phyloP scores from a whole-genome alignment of 1,139 yeast genomes.

The Candida tetrigidarum region DNA sequence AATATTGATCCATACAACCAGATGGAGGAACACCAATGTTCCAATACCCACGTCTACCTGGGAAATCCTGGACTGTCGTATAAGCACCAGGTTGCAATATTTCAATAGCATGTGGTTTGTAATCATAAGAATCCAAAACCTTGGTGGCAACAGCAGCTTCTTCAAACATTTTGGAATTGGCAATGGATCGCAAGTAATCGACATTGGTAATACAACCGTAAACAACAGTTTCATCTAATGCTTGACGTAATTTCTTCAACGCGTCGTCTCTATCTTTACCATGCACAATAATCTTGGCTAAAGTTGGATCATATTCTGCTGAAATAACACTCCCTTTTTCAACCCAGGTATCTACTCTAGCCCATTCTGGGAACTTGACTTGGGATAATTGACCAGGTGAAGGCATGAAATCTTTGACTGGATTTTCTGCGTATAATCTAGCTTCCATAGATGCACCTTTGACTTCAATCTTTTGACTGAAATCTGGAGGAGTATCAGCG shows the following conservation, averaged over 20 bases:
- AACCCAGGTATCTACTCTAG: slow-evolving; percentile 95
- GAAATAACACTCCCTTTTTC: slow-evolving; percentile 86
- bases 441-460: slow-evolving; percentile 97
- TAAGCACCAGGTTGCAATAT: slow-evolving; percentile 87
- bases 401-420: slow-evolving; percentile 92
- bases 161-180: slow-evolving; percentile 81
- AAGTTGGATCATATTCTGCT: slow-evolving; percentile 95
- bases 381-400: slow-evolving; percentile 94
- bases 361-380: slow-evolving; percentile 84
- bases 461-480: slow-evolving; percentile 57
- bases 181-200: slow-evolving; percentile 87
- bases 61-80: slow-evolving; percentile 95
- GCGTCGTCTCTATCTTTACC: slow-evolving; percentile 91
- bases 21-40: slow-evolving; percentile 95
- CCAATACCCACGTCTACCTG: slow-evolving; percentile 93
- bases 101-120: slow-evolving; percentile 84
- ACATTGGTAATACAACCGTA: slow-evolving; percentile 89
- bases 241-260: slow-evolving; percentile 71
- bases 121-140: slow-evolving; percentile 80
- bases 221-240: slow-evolving; percentile 83
- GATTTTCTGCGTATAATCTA: slow-evolving; percentile 94
- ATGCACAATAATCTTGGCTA: slow-evolving; percentile 94
- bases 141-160: slow-evolving; percentile 85
- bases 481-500: slow-evolving; percentile 85
- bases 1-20: slow-evolving; percentile 95